Conservation (phyloP, 805 yeast genomes). For the Lachancea sp. region DNA sequence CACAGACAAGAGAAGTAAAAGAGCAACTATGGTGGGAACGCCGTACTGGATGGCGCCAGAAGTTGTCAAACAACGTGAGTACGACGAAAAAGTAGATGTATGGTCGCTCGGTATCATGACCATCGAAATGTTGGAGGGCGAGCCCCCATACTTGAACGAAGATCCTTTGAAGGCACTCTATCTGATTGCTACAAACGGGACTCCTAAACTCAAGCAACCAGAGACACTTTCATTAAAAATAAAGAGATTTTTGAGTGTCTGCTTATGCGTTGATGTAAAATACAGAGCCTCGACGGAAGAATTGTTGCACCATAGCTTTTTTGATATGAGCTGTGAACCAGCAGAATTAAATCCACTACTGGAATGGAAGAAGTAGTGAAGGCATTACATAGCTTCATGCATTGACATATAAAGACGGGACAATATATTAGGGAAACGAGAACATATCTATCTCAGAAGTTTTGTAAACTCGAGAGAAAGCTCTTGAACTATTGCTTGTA, state of each 20-base stretch:
- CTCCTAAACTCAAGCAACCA: slow-evolving; percentile 89
- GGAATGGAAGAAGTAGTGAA: slow-evolving; percentile 38
- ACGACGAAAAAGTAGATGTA: slow-evolving; percentile 94
- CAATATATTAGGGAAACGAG: background rate
- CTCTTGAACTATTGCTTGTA: slow-evolving; percentile 25
- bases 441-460: slow-evolving; percentile 9
- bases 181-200: slow-evolving; percentile 93
- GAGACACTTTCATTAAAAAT: slow-evolving; percentile 73
- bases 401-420: background rate
- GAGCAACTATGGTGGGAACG: slow-evolving; percentile 98
- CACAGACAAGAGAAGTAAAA: slow-evolving; percentile 73
- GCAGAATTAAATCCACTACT: slow-evolving; percentile 54
- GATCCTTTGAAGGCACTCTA: slow-evolving; percentile 92
- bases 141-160: slow-evolving; percentile 95
- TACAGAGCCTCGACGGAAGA: slow-evolving; percentile 89
- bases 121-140: slow-evolving; percentile 98
- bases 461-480: slow-evolving; percentile 26
- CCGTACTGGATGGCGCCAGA: slow-evolving; percentile 99
- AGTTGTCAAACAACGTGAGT: slow-evolving; percentile 90
- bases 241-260: slow-evolving; percentile 79
- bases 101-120: slow-evolving; percentile 99
- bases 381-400: background rate
- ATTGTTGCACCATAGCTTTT: slow-evolving; percentile 67
- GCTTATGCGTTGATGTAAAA: slow-evolving; percentile 90
- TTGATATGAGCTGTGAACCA: slow-evolving; percentile 56